A percentile compares a stretch with the other conserved stretches of the same genome.
These are phyloP conservation scores for Colletotrichum aenigma DNA, from an alignment of 2,329 filamentous ascomycete species.

Conservation along the genomic window DNA sequence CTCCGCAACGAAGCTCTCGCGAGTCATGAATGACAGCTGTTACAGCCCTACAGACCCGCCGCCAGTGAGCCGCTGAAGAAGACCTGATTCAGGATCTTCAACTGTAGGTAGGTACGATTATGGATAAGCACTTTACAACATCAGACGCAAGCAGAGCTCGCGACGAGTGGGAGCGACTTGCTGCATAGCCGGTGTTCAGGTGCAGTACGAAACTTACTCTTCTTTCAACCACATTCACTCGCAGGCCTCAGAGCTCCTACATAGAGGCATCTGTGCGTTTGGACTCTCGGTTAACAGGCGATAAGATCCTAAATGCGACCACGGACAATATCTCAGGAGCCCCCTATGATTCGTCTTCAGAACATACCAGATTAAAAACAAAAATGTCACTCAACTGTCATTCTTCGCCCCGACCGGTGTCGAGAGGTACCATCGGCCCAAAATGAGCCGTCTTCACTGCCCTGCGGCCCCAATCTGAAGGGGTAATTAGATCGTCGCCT, in stretches of 20 bases:
- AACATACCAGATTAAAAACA: not conserved
- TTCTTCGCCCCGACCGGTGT: not conserved
- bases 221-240: not conserved
- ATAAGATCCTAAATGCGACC: not conserved
- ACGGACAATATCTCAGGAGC: not conserved
- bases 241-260: not conserved
- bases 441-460: not conserved
- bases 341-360: not conserved
- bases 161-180: not conserved
- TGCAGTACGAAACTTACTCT: not conserved
- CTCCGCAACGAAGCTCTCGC: not conserved
- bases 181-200: not conserved
- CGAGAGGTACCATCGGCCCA: not conserved
- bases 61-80: not conserved
- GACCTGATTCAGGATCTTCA: not conserved
- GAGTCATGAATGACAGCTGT: not conserved
- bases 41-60: conserved; percentile 6
- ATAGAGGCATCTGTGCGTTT: not conserved
- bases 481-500: not conserved
- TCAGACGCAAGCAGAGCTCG: not conserved
- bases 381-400: not conserved
- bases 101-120: not conserved
- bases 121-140: not conserved
- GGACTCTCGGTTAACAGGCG: not conserved
- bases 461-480: not conserved